These are phyloP conservation scores for Mrakia frigida DNA, from an alignment of 768 basidiomycete species.

Conservation along the genomic window DNA sequence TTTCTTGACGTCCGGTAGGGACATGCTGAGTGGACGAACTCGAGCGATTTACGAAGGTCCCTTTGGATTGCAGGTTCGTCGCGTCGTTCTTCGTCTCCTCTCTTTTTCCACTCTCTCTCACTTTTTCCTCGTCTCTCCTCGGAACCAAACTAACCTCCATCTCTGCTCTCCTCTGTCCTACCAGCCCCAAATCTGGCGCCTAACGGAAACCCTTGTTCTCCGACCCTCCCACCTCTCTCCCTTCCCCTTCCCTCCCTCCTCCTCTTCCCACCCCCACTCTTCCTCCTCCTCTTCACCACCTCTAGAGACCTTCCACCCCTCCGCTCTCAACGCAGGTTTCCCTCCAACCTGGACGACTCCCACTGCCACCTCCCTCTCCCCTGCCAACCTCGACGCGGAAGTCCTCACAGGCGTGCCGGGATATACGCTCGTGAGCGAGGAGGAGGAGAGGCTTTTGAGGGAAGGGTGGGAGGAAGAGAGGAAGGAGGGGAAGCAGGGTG, in stretches of 20 bases:
- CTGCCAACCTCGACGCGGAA: conserved; percentile 36
- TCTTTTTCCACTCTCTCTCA: background rate
- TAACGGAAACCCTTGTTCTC: conserved; percentile 20
- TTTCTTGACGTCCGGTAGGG: background rate
- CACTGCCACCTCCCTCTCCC: conserved; percentile 38
- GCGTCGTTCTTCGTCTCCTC: background rate
- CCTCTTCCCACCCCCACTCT: background rate
- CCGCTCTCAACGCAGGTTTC: conserved; percentile 16
- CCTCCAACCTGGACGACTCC: conserved; percentile 32
- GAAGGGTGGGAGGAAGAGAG: conserved; percentile 31
- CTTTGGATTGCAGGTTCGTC: conserved; percentile 62
- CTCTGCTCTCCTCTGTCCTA: background rate
- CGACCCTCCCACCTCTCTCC: background rate
- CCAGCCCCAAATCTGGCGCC: conserved; percentile 26
- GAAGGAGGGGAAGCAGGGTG: conserved; percentile 33
- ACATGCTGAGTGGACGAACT: conserved; percentile 22
- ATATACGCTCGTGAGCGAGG: conserved; percentile 38
- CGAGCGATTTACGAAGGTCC: conserved; percentile 63
- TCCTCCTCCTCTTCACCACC: background rate
- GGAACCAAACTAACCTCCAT: background rate
- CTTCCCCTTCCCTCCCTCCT: background rate
- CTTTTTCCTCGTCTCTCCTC: background rate
- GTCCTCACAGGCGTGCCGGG: conserved; percentile 38
- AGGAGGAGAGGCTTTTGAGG: conserved; percentile 24
- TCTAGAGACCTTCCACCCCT: background rate